phyloP scores from a whole-genome alignment of 495 filamentous ascomycete species.

The Viridothelium virens region DNA sequence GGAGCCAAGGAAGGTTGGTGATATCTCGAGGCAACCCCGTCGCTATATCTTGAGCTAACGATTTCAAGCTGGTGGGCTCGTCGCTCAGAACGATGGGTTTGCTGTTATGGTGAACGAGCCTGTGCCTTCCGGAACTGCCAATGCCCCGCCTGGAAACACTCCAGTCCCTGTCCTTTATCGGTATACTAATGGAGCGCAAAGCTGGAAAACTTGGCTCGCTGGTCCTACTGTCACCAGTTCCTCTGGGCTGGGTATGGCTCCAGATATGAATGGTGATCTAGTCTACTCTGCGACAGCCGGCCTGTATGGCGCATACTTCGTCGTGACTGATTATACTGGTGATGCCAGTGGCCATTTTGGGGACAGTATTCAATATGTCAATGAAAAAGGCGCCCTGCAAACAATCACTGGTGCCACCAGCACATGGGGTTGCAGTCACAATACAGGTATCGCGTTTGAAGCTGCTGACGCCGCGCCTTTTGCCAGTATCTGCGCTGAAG shows the following conservation, averaged over 20 bases:
- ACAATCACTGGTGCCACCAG: constrained; percentile 42
- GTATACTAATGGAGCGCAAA: constrained; percentile 41
- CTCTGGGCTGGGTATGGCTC: constrained; percentile 40
- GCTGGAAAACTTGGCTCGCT: constrained; percentile 46
- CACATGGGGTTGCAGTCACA: constrained; percentile 51
- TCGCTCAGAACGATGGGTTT: constrained; percentile 51
- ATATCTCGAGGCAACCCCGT: not conserved
- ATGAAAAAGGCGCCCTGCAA: constrained; percentile 37
- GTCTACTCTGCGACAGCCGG: constrained; percentile 46
- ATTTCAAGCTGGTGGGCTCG: constrained; percentile 48
- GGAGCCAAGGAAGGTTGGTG: constrained; percentile 16
- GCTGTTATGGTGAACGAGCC: constrained; percentile 46
- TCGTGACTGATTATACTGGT: constrained; percentile 47
- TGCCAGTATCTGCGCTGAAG: constrained; percentile 48
- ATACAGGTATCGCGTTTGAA: constrained; percentile 52
- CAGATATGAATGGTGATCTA: constrained; percentile 50
- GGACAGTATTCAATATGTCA: constrained; percentile 48
- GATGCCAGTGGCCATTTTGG: constrained; percentile 46
- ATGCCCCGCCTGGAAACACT: constrained; percentile 40
- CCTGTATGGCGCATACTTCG: constrained; percentile 49
- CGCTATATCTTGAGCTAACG: not conserved
- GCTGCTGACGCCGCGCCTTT: constrained; percentile 44
- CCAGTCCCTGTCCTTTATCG: constrained; percentile 45
- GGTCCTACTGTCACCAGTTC: constrained; percentile 42
- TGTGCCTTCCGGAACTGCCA: constrained; percentile 40